A percentile compares a stretch with the other conserved stretches of the same genome.
Conservation (phyloP, 139 green algal genomes). For the Nannochloris sp. region DNA sequence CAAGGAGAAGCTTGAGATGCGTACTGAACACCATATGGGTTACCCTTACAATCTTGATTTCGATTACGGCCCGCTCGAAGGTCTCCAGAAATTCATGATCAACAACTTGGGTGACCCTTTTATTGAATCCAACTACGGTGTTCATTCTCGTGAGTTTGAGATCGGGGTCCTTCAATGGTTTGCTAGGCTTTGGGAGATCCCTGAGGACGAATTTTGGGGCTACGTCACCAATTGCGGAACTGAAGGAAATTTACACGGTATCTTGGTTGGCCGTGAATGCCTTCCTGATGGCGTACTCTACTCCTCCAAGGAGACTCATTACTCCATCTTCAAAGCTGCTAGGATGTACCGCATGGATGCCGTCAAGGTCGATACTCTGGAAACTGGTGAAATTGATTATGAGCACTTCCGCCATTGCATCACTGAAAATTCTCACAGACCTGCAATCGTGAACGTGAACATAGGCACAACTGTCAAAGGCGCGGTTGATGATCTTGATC, state of each 20-base stretch:
- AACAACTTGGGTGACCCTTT: conserved; percentile 98
- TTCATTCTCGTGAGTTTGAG: conserved; percentile 85
- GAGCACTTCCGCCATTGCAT: conserved; percentile 58
- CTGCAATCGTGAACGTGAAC: conserved; percentile 97
- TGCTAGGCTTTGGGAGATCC: conserved; percentile 92
- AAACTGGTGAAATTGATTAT: conserved; percentile 92
- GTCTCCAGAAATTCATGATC: conserved; percentile 85
- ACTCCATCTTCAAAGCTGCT: conserved; percentile 94
- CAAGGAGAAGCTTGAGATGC: conserved; percentile 64
- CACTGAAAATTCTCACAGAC: conserved; percentile 49
- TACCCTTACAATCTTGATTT: conserved; percentile 99
- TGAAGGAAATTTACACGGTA: conserved; percentile 96
- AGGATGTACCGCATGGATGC: conserved; percentile 95
- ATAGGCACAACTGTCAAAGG: conserved; percentile 93
- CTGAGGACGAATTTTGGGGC: conserved; percentile 88
- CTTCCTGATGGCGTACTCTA: conserved; percentile 88
- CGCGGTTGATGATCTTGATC: conserved; percentile 81
- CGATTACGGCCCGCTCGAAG: conserved; percentile 84
- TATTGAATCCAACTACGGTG: conserved; percentile 96
- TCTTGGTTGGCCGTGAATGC: conserved; percentile 85
- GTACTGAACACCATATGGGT: conserved; percentile 82
- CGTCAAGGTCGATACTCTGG: conserved; percentile 69
- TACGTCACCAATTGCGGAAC: conserved; percentile 99
- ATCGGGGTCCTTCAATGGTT: conserved; percentile 96
- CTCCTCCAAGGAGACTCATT: conserved; percentile 84